These are phyloP conservation scores for Aspergillus quadricinctus DNA, from an alignment of 2,329 filamentous ascomycete species.

Conservation along the genomic window DNA sequence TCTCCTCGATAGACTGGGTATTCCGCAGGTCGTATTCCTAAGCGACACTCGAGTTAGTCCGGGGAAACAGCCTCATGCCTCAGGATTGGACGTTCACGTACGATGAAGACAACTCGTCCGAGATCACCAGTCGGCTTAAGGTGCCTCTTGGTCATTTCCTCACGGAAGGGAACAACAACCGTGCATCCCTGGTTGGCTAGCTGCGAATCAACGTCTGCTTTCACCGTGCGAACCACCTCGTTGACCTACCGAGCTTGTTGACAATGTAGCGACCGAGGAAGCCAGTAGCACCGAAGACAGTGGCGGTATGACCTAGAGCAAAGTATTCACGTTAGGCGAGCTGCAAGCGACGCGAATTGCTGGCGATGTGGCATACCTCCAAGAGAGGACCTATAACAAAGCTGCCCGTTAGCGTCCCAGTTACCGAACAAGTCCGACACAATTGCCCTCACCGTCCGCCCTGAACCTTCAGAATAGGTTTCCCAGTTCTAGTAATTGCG, in stretches of 20 bases:
- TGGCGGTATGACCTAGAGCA: constrained; percentile 78
- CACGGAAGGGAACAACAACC: constrained; percentile 86
- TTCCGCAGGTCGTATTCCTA: constrained; percentile 94
- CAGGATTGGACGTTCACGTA: constrained; percentile 34
- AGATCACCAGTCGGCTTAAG: constrained; percentile 95
- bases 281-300: constrained; percentile 95
- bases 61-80: background rate
- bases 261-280: constrained; percentile 97
- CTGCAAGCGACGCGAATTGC: constrained; percentile 13
- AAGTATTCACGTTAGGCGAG: constrained; percentile 23
- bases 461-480: constrained; percentile 82
- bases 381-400: constrained; percentile 64
- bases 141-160: constrained; percentile 97
- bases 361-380: constrained; percentile 60
- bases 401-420: constrained; percentile 18
- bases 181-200: constrained; percentile 88
- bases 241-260: constrained; percentile 71
- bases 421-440: constrained; percentile 11
- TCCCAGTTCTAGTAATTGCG: constrained; percentile 89
- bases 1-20: constrained; percentile 92
- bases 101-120: constrained; percentile 81
- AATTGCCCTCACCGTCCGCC: constrained; percentile 71
- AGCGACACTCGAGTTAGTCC: constrained; percentile 13
- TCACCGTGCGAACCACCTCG: constrained; percentile 16
- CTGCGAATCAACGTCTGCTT: constrained; percentile 25